Evolutionary conservation across 805 yeast species (phyloP).

Genomic region (Cephaloascus fragrans): DNA sequence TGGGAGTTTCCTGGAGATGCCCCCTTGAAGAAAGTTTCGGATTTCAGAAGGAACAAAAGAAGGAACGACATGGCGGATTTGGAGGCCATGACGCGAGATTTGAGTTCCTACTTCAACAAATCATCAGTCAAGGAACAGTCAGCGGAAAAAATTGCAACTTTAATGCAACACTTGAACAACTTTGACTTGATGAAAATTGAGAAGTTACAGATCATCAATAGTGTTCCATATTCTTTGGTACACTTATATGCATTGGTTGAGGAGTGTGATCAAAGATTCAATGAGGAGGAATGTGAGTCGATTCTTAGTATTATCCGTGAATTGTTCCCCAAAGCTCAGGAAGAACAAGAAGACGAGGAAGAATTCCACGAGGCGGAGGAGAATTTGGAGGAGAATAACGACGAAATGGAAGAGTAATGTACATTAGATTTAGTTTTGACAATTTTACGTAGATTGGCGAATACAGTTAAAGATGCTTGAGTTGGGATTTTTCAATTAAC

Average conservation of each 20-base stretch:
- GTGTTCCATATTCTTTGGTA: constrained; percentile 73
- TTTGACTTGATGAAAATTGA: constrained; percentile 72
- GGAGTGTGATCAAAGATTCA: constrained; percentile 83
- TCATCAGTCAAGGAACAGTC: constrained; percentile 20
- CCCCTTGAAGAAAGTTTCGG: constrained; percentile 10
- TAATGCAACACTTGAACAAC: constrained; percentile 35
- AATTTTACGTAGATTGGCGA: background rate
- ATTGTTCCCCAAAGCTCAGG: constrained; percentile 37
- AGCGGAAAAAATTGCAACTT: constrained; percentile 16
- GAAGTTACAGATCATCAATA: constrained; percentile 71
- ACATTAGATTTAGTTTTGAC: background rate
- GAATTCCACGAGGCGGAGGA: constrained; percentile 12
- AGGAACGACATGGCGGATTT: constrained; percentile 29
- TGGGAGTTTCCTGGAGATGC: constrained; percentile 32
- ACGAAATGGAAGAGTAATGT: background rate
- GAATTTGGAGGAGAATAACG: constrained; percentile 10
- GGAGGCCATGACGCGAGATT: constrained; percentile 40
- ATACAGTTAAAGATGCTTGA: no score
- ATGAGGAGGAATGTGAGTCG: constrained; percentile 52
- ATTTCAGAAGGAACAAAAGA: constrained; percentile 16
- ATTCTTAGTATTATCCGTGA: constrained; percentile 48
- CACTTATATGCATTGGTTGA: constrained; percentile 74
- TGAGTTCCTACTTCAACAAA: constrained; percentile 27
- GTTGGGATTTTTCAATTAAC: no score
- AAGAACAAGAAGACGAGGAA: constrained; percentile 15